A percentile compares a stretch with the other conserved stretches of the same genome.
Evolutionary conservation across 2,329 filamentous ascomycete genomes (phyloP).

Genomic region (Dothistroma pini): DNA sequence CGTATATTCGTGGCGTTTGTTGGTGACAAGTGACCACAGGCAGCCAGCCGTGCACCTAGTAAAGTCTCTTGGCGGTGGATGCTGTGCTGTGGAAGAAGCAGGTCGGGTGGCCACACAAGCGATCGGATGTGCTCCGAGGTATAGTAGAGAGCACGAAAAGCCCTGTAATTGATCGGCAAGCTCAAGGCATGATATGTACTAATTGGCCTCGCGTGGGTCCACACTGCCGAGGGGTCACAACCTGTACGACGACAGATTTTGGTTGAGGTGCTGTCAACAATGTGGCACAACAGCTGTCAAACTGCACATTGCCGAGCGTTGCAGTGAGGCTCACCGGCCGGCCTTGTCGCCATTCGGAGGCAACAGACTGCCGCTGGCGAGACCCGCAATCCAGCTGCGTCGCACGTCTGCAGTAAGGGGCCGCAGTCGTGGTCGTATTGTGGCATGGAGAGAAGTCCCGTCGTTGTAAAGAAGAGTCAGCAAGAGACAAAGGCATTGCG

Average conservation of each 20-base stretch:
- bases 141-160: not conserved
- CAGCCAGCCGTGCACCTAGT: not conserved
- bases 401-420: slow-evolving; percentile 9
- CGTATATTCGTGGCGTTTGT: not conserved
- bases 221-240: not conserved
- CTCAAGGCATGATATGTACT: not conserved
- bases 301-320: not conserved
- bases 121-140: not conserved
- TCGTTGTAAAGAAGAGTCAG: not conserved
- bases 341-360: not conserved
- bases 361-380: not conserved
- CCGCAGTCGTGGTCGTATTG: not conserved
- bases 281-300: not conserved
- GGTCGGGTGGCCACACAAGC: not conserved
- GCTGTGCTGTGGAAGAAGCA: not conserved
- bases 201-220: not conserved
- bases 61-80: not conserved
- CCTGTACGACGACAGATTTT: not conserved
- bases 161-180: not conserved
- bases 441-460: not conserved
- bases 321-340: slow-evolving; percentile 4
- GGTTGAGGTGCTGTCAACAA: not conserved
- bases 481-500: not conserved
- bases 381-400: slow-evolving; percentile 11
- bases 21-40: not conserved